Conservation (phyloP, 2,329 filamentous ascomycete genomes). For the Massarina eburnea region DNA sequence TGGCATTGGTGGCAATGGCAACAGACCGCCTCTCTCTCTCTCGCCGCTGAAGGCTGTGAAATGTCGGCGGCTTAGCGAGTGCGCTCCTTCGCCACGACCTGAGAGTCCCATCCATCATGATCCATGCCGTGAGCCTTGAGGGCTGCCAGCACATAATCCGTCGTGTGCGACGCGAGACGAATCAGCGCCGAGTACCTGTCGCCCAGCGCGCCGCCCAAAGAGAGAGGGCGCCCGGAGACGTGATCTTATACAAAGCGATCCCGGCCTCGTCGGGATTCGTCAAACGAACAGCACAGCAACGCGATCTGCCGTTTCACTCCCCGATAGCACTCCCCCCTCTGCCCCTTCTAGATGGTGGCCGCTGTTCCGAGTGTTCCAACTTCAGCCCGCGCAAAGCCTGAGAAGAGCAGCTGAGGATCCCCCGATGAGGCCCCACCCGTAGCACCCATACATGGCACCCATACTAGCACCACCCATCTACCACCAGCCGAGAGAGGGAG, state of each 20-base stretch:
- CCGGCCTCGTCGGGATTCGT: background rate
- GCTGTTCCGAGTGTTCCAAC: too few species aligned
- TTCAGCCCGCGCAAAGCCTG: too few species aligned
- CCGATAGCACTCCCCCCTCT: background rate
- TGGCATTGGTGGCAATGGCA: too few species aligned
- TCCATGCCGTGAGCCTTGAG: background rate
- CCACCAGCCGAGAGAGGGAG: constrained; percentile 1
- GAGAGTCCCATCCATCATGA: constrained; percentile 2
- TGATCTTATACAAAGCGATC: background rate
- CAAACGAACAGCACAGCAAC: background rate
- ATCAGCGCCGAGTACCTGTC: constrained; percentile 1
- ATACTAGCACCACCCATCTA: constrained; percentile 2
- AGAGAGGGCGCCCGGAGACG: too few species aligned
- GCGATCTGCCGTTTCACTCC: background rate
- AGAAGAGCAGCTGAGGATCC: too few species aligned
- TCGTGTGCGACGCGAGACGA: background rate
- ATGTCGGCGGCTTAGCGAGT: too few species aligned
- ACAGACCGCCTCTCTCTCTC: constrained; percentile 2
- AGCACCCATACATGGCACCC: too few species aligned
- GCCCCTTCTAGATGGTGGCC: too few species aligned
- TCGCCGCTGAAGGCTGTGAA: too few species aligned
- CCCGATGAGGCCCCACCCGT: too few species aligned
- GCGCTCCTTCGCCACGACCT: too few species aligned
- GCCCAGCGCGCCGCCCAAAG: too few species aligned
- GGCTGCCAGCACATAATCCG: background rate